Evolutionary conservation across 345 rosid genomes (phyloP), one percentile per base, ranked within the genome.

Genomic region (Acer saccharum): DNA sequence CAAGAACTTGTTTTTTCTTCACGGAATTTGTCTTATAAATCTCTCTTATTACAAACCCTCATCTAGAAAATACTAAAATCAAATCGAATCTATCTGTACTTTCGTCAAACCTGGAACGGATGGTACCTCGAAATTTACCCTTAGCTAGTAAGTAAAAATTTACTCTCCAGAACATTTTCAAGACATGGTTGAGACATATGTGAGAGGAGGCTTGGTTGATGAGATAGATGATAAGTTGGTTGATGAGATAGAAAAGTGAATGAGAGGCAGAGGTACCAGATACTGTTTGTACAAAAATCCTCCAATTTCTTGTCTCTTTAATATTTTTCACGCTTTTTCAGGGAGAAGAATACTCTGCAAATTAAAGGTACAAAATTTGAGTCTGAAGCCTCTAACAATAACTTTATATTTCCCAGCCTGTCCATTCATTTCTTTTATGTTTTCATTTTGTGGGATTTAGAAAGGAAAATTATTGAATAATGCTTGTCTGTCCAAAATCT

Each of bases 231-330:
- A 10, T 46, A 46, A 46, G 50, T 46, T 46, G 50, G 50, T 46
- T 46, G 86, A 81, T 84, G 68, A 80, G 78, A 81, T 81, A 46
- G 72, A 73, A 71, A 73, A 62, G 70, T 73, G 41, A 1, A 23
- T 46, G 16, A 79, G 44, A 74, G 23, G 7, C 74, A 72, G 76
- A 69, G 75, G 87, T 84, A 84, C 86, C 77, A 25, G 77, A 75
- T 66, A 65, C 71, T 44, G 58, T 60, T 60, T 44, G 68, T 62
- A 63, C 61, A 73, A 70, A n/a, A 74, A 80, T 76, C 81, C 65
- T 72, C 72, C 54, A 39, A 66, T 44, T 29, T 75, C 60, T 55
- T 10, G 44, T 75, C 60, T 44, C 10, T 57, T 65, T 55, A 10
- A 6, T 43, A 57, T 62, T 75, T 64, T 73, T 32, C 70, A 20